Evolutionary conservation across 805 yeast genomes (phyloP), one percentile per base, ranked within the genome.

Genomic region (Cyberlindnera americana): DNA sequence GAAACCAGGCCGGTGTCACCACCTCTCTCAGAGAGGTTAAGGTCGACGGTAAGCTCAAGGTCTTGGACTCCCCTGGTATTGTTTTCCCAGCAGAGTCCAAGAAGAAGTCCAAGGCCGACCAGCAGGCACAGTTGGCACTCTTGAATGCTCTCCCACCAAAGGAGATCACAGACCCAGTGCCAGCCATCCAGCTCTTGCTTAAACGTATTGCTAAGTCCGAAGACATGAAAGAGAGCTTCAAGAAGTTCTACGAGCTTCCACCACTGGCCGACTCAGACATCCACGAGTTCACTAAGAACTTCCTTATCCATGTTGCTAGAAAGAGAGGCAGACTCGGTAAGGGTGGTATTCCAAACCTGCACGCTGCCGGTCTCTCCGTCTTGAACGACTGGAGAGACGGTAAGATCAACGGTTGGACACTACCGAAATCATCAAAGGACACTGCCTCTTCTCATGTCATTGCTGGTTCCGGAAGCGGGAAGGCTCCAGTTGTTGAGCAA

Each of bases 301-400:
- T 91, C 47, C 74, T 93, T 57, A 90, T 93, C 49, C 96, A 89
- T 54, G 82, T 93, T 44, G 96, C 98, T 19, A 81, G 99, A 62
- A 77, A 80, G 52, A 81, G 88, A 62, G 99, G 99, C 43, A 77
- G 97, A 64, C 70, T 93, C 48, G 88, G 95, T 35, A 83, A 77
- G 57, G 96, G 96, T 30, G 99, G 99, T 58, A 65, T 93, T 43
- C 96, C 98, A 41, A 89, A 93, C 61, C 62, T 93, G 47, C 83
- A 78, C 43, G 73, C 90, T 48, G 95, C 98, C 8, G 96, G 95
- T 26, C 61, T 76, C 54, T 72, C 84, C 26, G 83, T 93, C 11
- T 70, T 93, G 57, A 87, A 77, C 54, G 99, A 93, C 65, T 93
- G 98, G 98, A 80, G 96, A 66, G 97, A 90, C 62, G 99, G 99